phyloP scores from a whole-genome alignment of 352 stramenopile species.

The Globisporangium abappressorium region DNA sequence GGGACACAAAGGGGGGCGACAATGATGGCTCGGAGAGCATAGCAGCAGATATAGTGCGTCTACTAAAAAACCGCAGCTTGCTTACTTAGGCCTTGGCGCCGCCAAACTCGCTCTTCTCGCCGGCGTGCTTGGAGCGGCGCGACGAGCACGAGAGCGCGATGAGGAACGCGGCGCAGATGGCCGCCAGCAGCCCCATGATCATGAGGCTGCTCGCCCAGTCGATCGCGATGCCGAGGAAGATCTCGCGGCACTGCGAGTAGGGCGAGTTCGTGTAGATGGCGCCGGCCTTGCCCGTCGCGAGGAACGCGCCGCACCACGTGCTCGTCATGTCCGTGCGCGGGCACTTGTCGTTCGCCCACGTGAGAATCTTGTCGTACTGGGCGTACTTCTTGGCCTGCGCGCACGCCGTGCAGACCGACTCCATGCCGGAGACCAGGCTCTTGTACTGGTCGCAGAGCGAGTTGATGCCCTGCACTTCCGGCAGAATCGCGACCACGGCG shows the following conservation, averaged over 20 bases:
- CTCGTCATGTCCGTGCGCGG: conserved; percentile 47
- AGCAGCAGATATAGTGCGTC: neutral
- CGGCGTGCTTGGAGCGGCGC: conserved; percentile 31
- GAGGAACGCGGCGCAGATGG: conserved; percentile 47
- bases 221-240: conserved; percentile 63
- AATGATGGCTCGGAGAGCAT: neutral
- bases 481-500: conserved; percentile 39
- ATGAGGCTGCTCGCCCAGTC: conserved; percentile 62
- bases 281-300: conserved; percentile 36
- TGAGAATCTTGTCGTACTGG: conserved; percentile 70
- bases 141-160: conserved; percentile 61
- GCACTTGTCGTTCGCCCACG: conserved; percentile 80
- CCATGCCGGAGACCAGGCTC: conserved; percentile 29
- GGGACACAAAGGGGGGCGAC: neutral
- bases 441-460: conserved; percentile 52
- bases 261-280: conserved; percentile 62
- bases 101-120: neutral
- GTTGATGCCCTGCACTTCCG: conserved; percentile 57
- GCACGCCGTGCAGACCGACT: conserved; percentile 52
- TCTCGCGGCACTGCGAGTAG: conserved; percentile 67
- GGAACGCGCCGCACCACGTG: conserved; percentile 61
- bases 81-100: conserved; percentile 2
- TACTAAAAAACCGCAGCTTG: neutral
- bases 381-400: conserved; percentile 46
- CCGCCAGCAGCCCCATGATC: conserved; percentile 46